phyloP scores from a whole-genome alignment of 768 basidiomycete species.

The Trichaptum fuscoviolaceum region DNA sequence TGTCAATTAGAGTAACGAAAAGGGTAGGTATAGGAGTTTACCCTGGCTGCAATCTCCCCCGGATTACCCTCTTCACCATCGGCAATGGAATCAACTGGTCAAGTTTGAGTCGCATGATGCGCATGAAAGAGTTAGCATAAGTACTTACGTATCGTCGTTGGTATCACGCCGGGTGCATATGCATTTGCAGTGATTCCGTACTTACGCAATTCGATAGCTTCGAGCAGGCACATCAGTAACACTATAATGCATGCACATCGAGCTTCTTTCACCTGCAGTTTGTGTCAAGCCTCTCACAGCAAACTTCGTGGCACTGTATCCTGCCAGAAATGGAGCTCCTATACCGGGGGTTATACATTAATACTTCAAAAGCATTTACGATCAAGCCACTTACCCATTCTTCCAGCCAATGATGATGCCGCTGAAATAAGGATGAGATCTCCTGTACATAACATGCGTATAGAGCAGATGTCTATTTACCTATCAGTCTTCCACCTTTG shows the following conservation, averaged over 20 bases:
- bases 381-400: constrained; percentile 22
- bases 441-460: not conserved
- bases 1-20: not conserved
- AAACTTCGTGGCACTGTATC: constrained; percentile 17
- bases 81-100: not conserved
- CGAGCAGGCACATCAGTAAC: constrained; percentile 26
- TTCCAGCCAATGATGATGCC: constrained; percentile 28
- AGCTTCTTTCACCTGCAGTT: constrained; percentile 23
- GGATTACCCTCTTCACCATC: not conserved
- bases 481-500: constrained; percentile 10
- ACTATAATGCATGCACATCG: constrained; percentile 29
- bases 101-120: not conserved
- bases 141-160: constrained; percentile 16
- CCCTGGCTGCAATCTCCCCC: not conserved
- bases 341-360: not conserved
- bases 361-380: too few relatives aligned
- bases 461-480: not conserved
- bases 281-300: constrained; percentile 22
- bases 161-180: constrained; percentile 28
- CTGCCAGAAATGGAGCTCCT: constrained; percentile 15
- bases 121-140: not conserved
- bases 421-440: constrained; percentile 3
- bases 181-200: constrained; percentile 23
- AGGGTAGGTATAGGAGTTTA: not conserved
- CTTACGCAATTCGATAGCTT: constrained; percentile 19